These are phyloP conservation scores for Saccharomycopsis selenospora DNA, from an alignment of 805 yeast species.

Conservation along the genomic window DNA sequence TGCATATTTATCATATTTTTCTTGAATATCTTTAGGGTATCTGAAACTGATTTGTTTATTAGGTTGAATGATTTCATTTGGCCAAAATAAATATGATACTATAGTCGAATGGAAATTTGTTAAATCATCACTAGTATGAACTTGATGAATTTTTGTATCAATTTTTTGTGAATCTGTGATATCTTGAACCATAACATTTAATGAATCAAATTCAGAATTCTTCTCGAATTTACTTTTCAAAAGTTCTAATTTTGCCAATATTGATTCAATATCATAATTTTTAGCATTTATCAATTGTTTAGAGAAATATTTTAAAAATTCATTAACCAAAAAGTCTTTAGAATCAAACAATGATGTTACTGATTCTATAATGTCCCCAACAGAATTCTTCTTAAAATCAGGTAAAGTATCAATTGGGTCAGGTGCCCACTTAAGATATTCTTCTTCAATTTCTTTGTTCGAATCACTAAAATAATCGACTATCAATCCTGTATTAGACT, in stretches of 20 bases:
- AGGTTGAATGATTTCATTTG: slow-evolving; percentile 27
- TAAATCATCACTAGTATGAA: slow-evolving; percentile 21
- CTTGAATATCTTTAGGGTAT: slow-evolving; percentile 41
- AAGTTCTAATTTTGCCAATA: slow-evolving; percentile 39
- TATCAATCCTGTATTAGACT: not conserved
- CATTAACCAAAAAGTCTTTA: slow-evolving; percentile 57
- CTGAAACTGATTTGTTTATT: slow-evolving; percentile 36
- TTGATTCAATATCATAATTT: slow-evolving; percentile 35
- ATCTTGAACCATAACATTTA: slow-evolving; percentile 83
- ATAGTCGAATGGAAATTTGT: slow-evolving; percentile 46
- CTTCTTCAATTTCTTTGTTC: slow-evolving; percentile 23
- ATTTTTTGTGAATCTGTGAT: slow-evolving; percentile 47
- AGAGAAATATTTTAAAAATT: slow-evolving; percentile 56
- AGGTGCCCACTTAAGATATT: slow-evolving; percentile 63
- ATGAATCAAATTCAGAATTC: slow-evolving; percentile 47
- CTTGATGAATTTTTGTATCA: slow-evolving; percentile 32
- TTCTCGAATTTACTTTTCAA: slow-evolving; percentile 49
- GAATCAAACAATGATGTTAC: slow-evolving; percentile 66
- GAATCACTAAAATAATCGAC: not conserved
- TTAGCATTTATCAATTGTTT: slow-evolving; percentile 38
- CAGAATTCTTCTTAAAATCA: slow-evolving; percentile 58
- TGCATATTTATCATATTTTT: slow-evolving; percentile 38
- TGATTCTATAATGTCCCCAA: slow-evolving; percentile 63
- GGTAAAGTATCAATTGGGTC: slow-evolving; percentile 87
- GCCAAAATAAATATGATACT: slow-evolving; percentile 81